Evolutionary conservation across 345 rosid species (phyloP), one percentile per base, ranked within the genome.

Genomic region (Reutealis trisperma): DNA sequence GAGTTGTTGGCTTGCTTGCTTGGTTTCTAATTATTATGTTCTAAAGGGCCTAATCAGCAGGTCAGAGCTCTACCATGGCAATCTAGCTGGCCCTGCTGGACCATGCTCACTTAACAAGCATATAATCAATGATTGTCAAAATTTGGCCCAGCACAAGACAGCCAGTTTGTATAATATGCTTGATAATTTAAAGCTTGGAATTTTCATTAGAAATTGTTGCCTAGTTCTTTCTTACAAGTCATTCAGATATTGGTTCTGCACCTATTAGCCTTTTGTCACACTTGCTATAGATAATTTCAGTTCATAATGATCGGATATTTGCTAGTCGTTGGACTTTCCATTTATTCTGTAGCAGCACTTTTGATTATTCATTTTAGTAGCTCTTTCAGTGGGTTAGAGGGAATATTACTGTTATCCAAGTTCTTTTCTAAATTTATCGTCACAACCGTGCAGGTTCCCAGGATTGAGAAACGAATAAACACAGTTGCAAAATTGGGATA

Each of bases 401-500:
- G 61, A 5, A 30, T 19, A 27, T 8, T 18, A 19, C 18, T 51
- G 44, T 19, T 54, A n/a, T 8, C 59, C 67, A 45, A 49, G n/a
- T 74, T 52, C 11, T 47, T 47, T 8, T 21, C 5, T 24, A 22
- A 30, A 44, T n/a, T 42, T 42, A 3, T 49, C 22, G 18, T 37
- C 61, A 62, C 24, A 16, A 59, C 21, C 49, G 37, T 65, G 27
- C 55, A 93, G 98, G 98, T 93, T 21, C 86, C 94, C 1, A 82
- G 93, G 79, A 93, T 94, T 86, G 98, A 94, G 78, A 88, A 93
- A 79, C 88, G 98, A 79, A 87, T 90, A 8, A 73, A 80, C 69
- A 93, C 96, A 0, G 82, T 90, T 24, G 97, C 94, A 51, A 87
- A 91, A 83, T 86, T 94, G 41, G 98, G 98, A 24, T 94, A 91